phyloP scores from a whole-genome alignment of 305 asterid species.

The Rubia peregrina region DNA sequence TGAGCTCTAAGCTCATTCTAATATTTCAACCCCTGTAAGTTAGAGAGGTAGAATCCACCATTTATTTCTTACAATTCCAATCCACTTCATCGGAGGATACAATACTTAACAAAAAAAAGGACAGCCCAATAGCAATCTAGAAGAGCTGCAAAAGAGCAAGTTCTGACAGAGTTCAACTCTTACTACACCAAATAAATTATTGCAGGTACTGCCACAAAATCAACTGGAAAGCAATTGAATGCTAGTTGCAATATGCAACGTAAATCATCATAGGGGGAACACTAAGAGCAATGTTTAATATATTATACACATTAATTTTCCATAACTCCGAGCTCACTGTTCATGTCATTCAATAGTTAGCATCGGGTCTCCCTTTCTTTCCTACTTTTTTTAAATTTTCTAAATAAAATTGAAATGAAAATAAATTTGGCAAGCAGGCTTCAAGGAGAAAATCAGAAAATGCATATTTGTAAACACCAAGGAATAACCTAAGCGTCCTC shows the following conservation, averaged over 20 bases:
- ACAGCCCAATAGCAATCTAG: not conserved
- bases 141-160: not conserved
- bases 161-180: not conserved
- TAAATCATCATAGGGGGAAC: no score
- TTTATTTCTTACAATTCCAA: no score
- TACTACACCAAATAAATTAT: not conserved
- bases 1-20: no score
- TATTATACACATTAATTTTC: not conserved
- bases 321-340: not conserved
- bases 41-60: no score
- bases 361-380: not conserved
- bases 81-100: no score
- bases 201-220: not conserved
- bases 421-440: not conserved
- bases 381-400: not conserved
- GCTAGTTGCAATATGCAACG: not conserved
- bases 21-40: no score
- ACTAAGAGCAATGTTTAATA: not conserved
- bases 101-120: no score
- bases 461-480: not conserved
- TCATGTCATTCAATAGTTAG: not conserved
- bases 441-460: not conserved
- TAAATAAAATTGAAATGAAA: not conserved
- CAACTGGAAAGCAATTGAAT: not conserved
- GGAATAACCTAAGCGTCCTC: not conserved